A percentile compares a stretch with the other conserved stretches of the same genome.
Conservation (phyloP, 2,329 filamentous ascomycete genomes). For the Aaosphaeria arxii region DNA sequence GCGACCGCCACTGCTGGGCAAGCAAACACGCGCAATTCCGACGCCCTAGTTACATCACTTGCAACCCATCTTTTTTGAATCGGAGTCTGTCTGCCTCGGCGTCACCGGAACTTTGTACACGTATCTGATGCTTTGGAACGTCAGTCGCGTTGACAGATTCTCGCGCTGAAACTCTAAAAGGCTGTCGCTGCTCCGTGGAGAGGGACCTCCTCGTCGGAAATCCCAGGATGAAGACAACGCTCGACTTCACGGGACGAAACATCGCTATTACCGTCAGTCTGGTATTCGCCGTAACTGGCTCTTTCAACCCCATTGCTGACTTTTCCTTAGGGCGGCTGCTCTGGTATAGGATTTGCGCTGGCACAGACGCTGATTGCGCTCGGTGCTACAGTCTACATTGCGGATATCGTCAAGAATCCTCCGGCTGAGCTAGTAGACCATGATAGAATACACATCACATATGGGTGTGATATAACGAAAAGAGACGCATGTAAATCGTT, state of each 20-base stretch:
- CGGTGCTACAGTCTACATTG: not conserved
- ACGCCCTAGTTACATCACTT: no score
- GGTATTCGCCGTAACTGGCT: not conserved
- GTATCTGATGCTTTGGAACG: no score
- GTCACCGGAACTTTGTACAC: no score
- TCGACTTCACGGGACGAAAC: not conserved
- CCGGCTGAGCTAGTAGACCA: not conserved
- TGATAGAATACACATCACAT: not conserved
- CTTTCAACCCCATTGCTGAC: no score
- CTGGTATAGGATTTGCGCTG: not conserved
- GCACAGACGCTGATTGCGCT: not conserved
- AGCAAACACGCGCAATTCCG: no score
- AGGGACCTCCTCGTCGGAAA: not conserved
- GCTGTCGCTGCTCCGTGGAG: not conserved
- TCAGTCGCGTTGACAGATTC: no score
- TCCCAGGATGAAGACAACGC: not conserved
- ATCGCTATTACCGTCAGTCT: not conserved
- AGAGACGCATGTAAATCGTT: not conserved
- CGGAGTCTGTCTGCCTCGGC: no score
- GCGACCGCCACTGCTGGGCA: no score
- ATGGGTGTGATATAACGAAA: not conserved
- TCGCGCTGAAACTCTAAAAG: no score
- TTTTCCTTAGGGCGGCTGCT: not conserved
- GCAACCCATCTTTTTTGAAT: no score
- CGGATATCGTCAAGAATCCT: not conserved